Conservation (phyloP, 345 rosid species). For the Euclidium syriacum region DNA sequence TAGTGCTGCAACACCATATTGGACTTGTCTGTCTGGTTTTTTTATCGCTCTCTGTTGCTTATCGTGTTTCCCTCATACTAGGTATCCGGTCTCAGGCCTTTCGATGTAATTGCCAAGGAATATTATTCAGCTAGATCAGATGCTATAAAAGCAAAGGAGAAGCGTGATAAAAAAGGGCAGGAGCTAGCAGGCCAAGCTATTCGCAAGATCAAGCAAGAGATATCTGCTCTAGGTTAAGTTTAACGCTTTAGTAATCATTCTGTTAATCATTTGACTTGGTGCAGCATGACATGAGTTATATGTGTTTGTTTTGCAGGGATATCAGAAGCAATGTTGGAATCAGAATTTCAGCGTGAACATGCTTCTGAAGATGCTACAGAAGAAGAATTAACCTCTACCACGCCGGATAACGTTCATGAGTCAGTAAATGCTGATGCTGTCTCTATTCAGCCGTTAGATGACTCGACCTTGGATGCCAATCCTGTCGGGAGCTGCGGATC, state of each 20-base stretch:
- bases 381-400: constrained; percentile 23
- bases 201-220: constrained; percentile 83
- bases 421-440: constrained; percentile 21
- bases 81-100: constrained; percentile 57
- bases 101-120: constrained; percentile 62
- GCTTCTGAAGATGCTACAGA: constrained; percentile 19
- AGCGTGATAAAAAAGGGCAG: constrained; percentile 62
- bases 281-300: constrained; percentile 28
- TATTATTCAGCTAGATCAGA: constrained; percentile 63
- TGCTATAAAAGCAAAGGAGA: constrained; percentile 75
- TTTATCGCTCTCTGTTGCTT: background rate
- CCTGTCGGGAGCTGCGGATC: constrained; percentile 32
- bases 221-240: constrained; percentile 70
- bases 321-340: constrained; percentile 57
- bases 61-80: constrained; percentile 24
- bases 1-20: constrained; percentile 3
- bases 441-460: constrained; percentile 23
- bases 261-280: constrained; percentile 11
- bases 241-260: constrained; percentile 11
- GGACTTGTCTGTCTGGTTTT: background rate
- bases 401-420: constrained; percentile 27
- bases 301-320: constrained; percentile 54
- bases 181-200: constrained; percentile 61
- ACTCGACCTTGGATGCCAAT: constrained; percentile 24
- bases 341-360: constrained; percentile 45